Evolutionary conservation across 108 stramenopile genomes (phyloP).

Genomic region (Cyclotella choctawhatcheeana): DNA sequence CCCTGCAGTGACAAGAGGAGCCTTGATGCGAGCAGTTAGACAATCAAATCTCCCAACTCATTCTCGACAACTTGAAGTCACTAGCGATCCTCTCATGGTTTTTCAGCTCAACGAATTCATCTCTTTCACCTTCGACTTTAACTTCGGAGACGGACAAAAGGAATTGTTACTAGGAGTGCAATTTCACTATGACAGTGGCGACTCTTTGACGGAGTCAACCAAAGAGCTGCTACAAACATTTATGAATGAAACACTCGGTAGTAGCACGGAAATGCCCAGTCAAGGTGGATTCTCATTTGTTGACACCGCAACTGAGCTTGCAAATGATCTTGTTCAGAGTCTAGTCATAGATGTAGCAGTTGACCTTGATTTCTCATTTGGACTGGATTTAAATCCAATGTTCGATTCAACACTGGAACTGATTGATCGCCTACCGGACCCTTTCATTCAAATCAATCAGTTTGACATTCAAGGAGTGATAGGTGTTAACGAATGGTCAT

Average conservation of each 20-base stretch:
- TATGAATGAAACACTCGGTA: conserved; percentile 13
- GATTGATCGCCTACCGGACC: conserved; percentile 13
- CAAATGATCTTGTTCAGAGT: conserved; percentile 18
- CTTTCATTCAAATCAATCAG: conserved; percentile 13
- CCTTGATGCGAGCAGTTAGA: background rate
- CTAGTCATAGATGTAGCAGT: conserved; percentile 30
- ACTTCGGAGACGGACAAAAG: conserved; percentile 37
- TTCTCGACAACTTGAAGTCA: background rate
- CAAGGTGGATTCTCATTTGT: conserved; percentile 23
- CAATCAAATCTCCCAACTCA: background rate
- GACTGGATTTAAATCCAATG: conserved; percentile 20
- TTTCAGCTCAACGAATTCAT: conserved; percentile 10
- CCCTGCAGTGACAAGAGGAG: conserved; percentile 3
- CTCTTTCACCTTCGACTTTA: conserved; percentile 28
- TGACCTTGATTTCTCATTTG: conserved; percentile 17
- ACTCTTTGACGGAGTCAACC: background rate
- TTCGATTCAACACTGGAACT: conserved; percentile 3
- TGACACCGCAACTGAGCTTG: background rate
- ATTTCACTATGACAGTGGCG: conserved; percentile 23
- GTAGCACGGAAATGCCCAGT: no score
- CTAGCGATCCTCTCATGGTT: conserved; percentile 4
- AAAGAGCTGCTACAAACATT: background rate
- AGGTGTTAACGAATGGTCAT: conserved; percentile 38
- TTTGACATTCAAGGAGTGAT: conserved; percentile 21
- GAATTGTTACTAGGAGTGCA: conserved; percentile 24